These are phyloP conservation scores for Myrmaecium sp. DNA, from an alignment of 2,329 filamentous ascomycete genomes.

Conservation along the genomic window DNA sequence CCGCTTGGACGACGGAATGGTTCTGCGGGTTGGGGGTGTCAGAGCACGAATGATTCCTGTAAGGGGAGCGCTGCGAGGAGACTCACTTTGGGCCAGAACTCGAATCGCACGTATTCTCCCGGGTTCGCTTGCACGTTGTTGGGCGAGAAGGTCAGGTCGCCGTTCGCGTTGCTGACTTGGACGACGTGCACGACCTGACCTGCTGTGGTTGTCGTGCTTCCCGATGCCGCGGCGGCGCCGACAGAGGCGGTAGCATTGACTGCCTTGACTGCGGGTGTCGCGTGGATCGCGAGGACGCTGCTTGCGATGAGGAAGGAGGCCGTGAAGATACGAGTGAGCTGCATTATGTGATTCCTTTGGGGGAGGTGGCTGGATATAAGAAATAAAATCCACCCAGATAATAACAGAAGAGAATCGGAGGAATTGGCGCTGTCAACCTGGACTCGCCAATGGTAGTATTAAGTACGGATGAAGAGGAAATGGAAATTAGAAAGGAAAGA, in stretches of 20 bases:
- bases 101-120: conserved; percentile 40
- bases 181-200: conserved; percentile 39
- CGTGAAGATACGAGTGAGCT: too few species aligned
- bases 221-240: neutral
- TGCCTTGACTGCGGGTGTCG: too few species aligned
- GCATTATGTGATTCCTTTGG: too few species aligned
- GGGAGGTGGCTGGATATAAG: too few species aligned
- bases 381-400: too few species aligned
- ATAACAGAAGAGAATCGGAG: too few species aligned
- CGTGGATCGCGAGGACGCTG: too few species aligned
- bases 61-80: neutral
- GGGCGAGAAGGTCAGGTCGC: conserved; percentile 45
- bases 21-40: conserved; percentile 27
- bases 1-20: conserved; percentile 66
- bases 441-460: too few species aligned
- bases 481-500: too few species aligned
- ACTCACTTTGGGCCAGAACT: conserved; percentile 31
- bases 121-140: conserved; percentile 44
- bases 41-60: neutral
- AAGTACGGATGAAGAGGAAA: too few species aligned
- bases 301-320: too few species aligned
- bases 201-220: neutral
- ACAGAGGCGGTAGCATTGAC: neutral
- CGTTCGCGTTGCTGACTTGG: conserved; percentile 40
- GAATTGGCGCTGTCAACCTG: too few species aligned